Conservation (phyloP, 78 protist genomes). For the Planoprotostelium fungivorum region DNA sequence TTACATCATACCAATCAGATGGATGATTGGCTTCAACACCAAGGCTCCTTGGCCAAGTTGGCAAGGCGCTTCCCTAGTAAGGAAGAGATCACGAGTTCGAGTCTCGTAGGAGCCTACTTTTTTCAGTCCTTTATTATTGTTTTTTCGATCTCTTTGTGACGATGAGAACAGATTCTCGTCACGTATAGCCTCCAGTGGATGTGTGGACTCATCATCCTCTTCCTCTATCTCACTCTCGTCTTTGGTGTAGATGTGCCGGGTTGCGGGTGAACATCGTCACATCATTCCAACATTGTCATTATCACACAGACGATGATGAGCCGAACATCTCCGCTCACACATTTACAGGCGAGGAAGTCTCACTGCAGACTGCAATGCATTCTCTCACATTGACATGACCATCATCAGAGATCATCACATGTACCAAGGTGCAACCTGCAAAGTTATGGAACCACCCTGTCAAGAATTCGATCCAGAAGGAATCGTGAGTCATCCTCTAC, state of each 20-base stretch:
- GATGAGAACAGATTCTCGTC: background rate
- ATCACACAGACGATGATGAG: background rate
- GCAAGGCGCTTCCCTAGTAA: too few relatives aligned
- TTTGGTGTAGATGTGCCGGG: background rate
- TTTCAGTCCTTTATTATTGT: background rate
- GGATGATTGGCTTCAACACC: too few relatives aligned
- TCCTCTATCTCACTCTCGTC: background rate
- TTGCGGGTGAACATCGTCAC: background rate
- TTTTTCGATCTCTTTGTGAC: background rate
- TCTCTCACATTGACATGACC: background rate
- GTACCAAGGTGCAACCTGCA: background rate
- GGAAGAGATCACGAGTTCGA: too few relatives aligned
- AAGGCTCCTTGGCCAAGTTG: too few relatives aligned
- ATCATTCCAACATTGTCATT: too few relatives aligned
- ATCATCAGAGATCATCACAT: background rate
- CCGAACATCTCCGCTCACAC: background rate
- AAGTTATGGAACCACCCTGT: background rate
- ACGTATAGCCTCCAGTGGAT: background rate
- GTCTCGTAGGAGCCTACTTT: too few relatives aligned
- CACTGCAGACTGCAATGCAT: constrained; percentile 5
- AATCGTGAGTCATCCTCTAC: background rate
- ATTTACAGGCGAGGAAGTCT: background rate
- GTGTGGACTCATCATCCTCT: background rate
- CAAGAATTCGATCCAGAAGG: background rate
- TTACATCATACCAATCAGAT: too few relatives aligned